Conservation (phyloP, 805 yeast genomes). For the Yamadazyma scolyti region DNA sequence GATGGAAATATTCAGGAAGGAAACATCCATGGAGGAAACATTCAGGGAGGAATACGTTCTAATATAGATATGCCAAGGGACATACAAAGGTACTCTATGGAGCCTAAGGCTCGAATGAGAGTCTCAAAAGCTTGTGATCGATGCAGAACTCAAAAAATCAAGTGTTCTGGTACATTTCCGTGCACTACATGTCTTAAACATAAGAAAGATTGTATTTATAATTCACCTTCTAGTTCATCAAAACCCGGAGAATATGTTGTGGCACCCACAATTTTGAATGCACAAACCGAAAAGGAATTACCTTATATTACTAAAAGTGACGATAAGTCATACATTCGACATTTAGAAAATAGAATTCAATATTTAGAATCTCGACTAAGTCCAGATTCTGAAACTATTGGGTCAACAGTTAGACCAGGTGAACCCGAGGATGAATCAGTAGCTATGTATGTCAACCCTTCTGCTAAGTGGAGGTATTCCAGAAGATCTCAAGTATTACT, state of each 20-base stretch:
- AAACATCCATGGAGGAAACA: too few species aligned
- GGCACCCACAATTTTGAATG: constrained; percentile 9
- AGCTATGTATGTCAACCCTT: constrained; percentile 20
- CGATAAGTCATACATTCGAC: constrained; percentile 20
- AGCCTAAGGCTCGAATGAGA: constrained; percentile 31
- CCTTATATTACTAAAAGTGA: constrained; percentile 8
- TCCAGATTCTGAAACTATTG: constrained; percentile 11
- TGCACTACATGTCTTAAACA: constrained; percentile 45
- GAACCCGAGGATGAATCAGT: constrained; percentile 20
- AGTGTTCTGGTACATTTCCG: constrained; percentile 53
- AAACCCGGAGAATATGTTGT: background rate
- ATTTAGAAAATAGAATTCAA: constrained; percentile 38
- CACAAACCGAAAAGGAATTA: constrained; percentile 8
- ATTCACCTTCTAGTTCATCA: constrained; percentile 3
- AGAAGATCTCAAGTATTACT: constrained; percentile 44
- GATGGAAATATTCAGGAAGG: too few species aligned
- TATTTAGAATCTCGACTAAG: constrained; percentile 33
- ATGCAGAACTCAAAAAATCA: constrained; percentile 53
- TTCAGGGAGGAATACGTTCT: too few species aligned
- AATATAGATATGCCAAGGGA: too few species aligned
- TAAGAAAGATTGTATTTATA: constrained; percentile 30
- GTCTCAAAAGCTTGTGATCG: constrained; percentile 55
- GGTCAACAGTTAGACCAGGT: constrained; percentile 10
- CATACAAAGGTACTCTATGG: too few species aligned
- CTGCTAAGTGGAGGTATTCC: constrained; percentile 44